phyloP scores from a whole-genome alignment of 352 stramenopile species.

The Phytophthora pluvialis region DNA sequence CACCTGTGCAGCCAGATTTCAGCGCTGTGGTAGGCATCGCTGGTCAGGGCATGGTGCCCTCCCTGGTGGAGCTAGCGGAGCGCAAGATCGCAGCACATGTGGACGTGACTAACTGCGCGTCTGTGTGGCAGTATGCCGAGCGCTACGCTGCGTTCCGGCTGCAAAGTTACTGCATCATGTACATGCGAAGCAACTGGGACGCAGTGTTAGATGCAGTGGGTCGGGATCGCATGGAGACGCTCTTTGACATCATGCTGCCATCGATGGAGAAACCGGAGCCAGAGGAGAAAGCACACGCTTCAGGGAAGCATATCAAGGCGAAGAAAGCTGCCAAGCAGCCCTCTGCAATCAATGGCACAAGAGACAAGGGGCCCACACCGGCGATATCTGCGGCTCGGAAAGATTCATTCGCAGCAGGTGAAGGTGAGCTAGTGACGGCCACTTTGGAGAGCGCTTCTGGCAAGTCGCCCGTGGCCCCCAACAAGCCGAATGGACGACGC shows the following conservation, averaged over 20 bases:
- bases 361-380: not conserved
- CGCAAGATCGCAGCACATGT: conserved; percentile 55
- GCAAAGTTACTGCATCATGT: conserved; percentile 56
- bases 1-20: conserved; percentile 45
- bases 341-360: conserved; percentile 5
- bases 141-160: conserved; percentile 52
- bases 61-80: conserved; percentile 54
- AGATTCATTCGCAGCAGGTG: not conserved
- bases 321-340: conserved; percentile 16
- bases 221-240: conserved; percentile 60
- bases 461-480: not conserved
- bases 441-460: not conserved
- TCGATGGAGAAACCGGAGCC: conserved; percentile 29
- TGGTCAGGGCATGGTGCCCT: conserved; percentile 11
- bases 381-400: not conserved
- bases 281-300: conserved; percentile 21
- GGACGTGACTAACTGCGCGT: conserved; percentile 65
- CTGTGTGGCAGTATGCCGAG: conserved; percentile 68
- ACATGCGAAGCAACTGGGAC: conserved; percentile 80
- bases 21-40: conserved; percentile 8
- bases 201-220: conserved; percentile 67
- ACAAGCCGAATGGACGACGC: conserved; percentile 21
- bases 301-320: too few species aligned
- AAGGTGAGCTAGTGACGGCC: conserved; percentile 1
- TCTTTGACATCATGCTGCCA: conserved; percentile 73